Evolutionary conservation across 371 early-diverging fungal species (phyloP).

Genomic region (Rhizopus sp.): DNA sequence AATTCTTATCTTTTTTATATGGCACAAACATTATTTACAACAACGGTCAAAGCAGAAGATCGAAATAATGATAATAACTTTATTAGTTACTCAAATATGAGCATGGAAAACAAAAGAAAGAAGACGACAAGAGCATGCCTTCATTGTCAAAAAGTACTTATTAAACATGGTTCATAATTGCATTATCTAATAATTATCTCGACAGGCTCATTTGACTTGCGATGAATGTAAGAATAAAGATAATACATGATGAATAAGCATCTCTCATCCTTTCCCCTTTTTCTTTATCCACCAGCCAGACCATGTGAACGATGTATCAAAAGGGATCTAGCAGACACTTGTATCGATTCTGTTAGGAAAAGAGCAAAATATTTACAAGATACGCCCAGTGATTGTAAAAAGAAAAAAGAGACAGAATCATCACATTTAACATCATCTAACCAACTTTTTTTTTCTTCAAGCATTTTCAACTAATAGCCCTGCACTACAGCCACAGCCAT

Average conservation of each 20-base stretch:
- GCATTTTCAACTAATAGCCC: constrained; percentile 6
- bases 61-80: not conserved
- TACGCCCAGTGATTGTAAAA: constrained; percentile 1
- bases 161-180: too few species aligned
- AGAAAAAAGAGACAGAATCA: constrained; percentile 1
- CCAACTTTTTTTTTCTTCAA: constrained; percentile 27
- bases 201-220: constrained; percentile 65
- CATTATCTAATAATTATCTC: not conserved
- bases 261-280: not conserved
- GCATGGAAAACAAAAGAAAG: constrained; percentile 19
- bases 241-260: constrained; percentile 55
- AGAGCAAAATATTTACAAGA: constrained; percentile 58
- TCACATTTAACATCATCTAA: constrained; percentile 21
- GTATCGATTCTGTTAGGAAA: constrained; percentile 78
- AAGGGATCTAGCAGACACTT: constrained; percentile 69
- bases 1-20: too few species aligned
- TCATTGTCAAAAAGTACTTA: constrained; percentile 53
- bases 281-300: constrained; percentile 53
- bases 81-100: not conserved
- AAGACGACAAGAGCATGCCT: constrained; percentile 35
- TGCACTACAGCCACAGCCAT: too few species aligned
- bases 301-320: constrained; percentile 88
- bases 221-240: constrained; percentile 63
- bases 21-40: too few species aligned
- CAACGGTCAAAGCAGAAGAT: too few species aligned